phyloP scores from a whole-genome alignment of 2,329 filamentous ascomycete species.

The Beauveria caledonica region DNA sequence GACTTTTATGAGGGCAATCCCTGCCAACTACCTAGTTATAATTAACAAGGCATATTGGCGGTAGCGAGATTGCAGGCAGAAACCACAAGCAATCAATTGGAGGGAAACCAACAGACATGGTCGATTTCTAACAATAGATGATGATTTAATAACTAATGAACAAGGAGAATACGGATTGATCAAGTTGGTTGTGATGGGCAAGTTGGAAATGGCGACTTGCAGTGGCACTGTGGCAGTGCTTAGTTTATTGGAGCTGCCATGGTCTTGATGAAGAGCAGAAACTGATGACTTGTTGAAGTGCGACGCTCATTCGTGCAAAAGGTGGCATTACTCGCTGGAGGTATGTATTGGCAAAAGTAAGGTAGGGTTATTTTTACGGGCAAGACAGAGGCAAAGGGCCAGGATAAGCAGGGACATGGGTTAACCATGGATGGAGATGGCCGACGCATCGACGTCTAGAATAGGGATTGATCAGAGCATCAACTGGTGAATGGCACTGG shows the following conservation, averaged over 20 bases:
- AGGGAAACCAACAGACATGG: neutral
- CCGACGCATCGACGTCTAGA: neutral
- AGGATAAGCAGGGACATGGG: neutral
- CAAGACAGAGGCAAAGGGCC: no score
- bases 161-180: neutral
- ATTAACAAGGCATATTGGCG: neutral
- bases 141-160: neutral
- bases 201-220: neutral
- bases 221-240: neutral
- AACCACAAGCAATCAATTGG: neutral
- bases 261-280: neutral
- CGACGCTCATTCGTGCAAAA: neutral
- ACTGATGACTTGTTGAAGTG: no score
- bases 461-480: constrained; percentile 5
- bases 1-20: neutral
- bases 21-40: no score
- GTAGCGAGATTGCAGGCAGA: neutral
- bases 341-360: no score
- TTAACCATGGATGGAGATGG: neutral
- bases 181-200: neutral
- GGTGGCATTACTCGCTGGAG: no score
- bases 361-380: no score
- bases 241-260: neutral
- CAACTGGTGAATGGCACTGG: neutral
- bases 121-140: neutral